Base-by-base conservation (phyloP, 768 basidiomycete species). In the Amanita thiersii region DNA sequence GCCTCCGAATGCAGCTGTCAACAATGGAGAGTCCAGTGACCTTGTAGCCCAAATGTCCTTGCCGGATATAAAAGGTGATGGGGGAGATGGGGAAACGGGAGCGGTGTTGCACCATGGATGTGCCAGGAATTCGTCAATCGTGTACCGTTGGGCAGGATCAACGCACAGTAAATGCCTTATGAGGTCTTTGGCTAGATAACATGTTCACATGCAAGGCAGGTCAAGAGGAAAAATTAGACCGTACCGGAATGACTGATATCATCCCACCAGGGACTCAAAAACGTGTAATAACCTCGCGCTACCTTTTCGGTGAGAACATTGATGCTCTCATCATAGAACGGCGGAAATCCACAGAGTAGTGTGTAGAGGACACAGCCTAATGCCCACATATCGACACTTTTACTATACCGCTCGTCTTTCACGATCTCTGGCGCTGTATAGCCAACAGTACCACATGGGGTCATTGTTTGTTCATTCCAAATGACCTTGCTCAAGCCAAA, bases 301-400 rank as follows among this genome's bases (percentile, higher is more conserved):
- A 99, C 96, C 62, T 99, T 99, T 62, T 98, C 94, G 0, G 96
- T 98, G 32, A 98, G 74, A 29, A 97, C 91, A 52, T 86, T 91
- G 64, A 99, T 99, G 56, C 88, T 93, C 61, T 99, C 96, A 50
- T 99, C 96, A 62, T 98, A 99, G 67, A 99, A 99, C 1, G 96
- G 96, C 34, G 86, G 87, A 62, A 97, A 96, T 39, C 96, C 96
- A 53, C 96, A 98, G 14, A 99, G 79, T 2, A 98, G 72, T 2
- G 96, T 99, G 65, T 99, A 99, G 1, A 99, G 72, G n/a, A 99
- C 96, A 60, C 96, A 99, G 29, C 96, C 96, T 26, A 99, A 66
- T 2, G 96, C 96, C 96, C 96, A 99, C 96, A 98, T 97, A 57
- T 99, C 96, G 41, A 98, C 94, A 54, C 86, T 90, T 63, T 92